phyloP scores from a whole-genome alignment of 768 basidiomycete species.

The Wakefieldia striispora region DNA sequence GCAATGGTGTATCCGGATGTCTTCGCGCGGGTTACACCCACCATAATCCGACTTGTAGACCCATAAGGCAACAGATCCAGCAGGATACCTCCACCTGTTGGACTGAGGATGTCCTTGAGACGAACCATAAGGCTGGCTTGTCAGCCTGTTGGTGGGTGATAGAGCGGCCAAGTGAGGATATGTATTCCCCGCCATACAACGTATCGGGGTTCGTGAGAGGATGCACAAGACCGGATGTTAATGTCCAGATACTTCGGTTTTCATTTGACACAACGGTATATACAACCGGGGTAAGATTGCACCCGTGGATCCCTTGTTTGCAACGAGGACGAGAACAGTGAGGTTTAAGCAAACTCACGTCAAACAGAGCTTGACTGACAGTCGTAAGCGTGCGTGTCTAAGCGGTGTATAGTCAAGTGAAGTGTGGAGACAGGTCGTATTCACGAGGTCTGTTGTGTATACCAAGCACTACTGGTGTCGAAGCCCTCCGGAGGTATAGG shows the following conservation, averaged over 20 bases:
- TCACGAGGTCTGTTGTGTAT: conserved; percentile 53
- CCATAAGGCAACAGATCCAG: no score
- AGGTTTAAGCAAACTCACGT: not conserved
- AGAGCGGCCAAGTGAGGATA: not conserved
- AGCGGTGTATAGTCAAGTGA: conserved; percentile 14
- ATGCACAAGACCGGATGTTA: not conserved
- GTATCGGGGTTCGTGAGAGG: not conserved
- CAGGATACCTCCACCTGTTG: no score
- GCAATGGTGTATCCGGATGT: no score
- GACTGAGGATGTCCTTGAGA: no score
- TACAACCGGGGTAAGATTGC: not conserved
- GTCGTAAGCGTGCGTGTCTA: conserved; percentile 6
- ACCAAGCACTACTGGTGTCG: conserved; percentile 73
- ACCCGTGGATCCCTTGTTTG: not conserved
- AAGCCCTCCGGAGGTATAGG: conserved; percentile 67
- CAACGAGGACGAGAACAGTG: not conserved
- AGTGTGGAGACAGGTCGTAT: conserved; percentile 24
- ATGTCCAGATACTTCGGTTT: no score
- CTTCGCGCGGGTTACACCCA: no score
- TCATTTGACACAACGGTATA: not conserved
- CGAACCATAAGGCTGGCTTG: no score
- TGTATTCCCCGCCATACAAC: no score
- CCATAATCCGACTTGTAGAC: no score
- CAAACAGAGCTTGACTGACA: not conserved
- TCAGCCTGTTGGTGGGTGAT: not conserved